Conservation (phyloP, 169 alveolate genomes). For the Plasmodium sp. region DNA sequence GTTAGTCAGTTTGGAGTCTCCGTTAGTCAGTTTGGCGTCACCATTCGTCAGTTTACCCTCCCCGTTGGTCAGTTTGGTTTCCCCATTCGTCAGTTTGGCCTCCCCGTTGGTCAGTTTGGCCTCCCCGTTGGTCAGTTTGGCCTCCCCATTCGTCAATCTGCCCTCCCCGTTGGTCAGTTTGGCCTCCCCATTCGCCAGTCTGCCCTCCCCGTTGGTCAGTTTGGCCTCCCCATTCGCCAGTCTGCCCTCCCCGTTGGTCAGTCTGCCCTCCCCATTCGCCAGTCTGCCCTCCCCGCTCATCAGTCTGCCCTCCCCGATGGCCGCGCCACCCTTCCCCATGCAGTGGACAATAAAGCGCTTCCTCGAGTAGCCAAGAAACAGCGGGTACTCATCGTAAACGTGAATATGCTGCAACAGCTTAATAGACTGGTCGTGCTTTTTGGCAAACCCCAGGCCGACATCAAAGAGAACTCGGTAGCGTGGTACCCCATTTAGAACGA, state of each 20-base stretch:
- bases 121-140: no score
- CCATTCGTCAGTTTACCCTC: not conserved
- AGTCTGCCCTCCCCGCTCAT: not conserved
- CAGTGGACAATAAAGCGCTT: constrained; percentile 60
- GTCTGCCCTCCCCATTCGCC: not conserved
- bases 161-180: no score
- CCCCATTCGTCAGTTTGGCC: no score
- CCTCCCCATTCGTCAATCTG: no score
- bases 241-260: not conserved
- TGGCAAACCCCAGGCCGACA: constrained; percentile 64
- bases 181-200: no score
- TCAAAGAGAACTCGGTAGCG: constrained; percentile 59
- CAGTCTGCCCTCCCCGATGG: not conserved
- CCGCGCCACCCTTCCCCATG: not conserved
- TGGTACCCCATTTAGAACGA: constrained; percentile 62
- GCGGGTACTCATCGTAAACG: constrained; percentile 69
- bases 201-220: not conserved
- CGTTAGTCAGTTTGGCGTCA: not conserved
- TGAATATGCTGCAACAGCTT: constrained; percentile 47
- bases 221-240: not conserved
- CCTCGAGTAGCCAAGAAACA: constrained; percentile 70
- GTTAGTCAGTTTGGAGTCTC: no score
- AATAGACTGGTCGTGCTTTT: constrained; percentile 62
- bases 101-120: no score
- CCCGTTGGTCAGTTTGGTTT: not conserved